Evolutionary conservation across 306 rosid species (phyloP).

Genomic region (Carpinus fangiana): DNA sequence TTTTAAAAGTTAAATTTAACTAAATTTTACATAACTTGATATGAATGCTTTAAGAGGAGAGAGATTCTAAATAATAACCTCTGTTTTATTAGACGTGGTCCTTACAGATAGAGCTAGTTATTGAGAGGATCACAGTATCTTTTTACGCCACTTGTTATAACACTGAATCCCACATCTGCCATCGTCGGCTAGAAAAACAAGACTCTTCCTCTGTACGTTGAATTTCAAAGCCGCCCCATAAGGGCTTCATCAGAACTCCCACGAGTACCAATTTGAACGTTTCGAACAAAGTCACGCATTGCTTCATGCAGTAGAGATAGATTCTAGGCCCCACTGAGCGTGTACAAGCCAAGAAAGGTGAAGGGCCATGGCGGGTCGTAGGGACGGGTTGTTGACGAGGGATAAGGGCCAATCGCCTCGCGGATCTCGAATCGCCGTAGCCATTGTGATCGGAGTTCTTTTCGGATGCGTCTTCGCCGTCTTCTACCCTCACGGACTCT

Average conservation of each 20-base stretch:
- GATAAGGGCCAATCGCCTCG: constrained; percentile 55
- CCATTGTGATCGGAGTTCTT: constrained; percentile 57
- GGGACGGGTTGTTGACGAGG: constrained; percentile 51
- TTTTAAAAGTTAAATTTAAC: too few species aligned
- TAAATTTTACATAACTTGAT: too few species aligned
- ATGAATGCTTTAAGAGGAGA: too few species aligned
- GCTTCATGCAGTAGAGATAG: background rate
- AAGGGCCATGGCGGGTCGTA: constrained; percentile 65
- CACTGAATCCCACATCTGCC: too few species aligned
- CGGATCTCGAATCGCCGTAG: constrained; percentile 50
- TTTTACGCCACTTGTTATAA: too few species aligned
- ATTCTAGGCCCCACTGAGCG: background rate
- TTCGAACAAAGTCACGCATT: background rate
- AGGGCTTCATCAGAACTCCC: background rate
- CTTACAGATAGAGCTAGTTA: too few species aligned
- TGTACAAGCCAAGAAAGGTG: background rate
- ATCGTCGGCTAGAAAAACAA: too few species aligned
- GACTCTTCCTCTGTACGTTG: background rate
- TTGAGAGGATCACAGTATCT: too few species aligned
- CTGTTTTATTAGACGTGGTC: too few species aligned
- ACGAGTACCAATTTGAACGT: background rate
- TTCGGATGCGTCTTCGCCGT: constrained; percentile 66
- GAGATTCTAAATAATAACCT: too few species aligned
- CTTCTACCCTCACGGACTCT: constrained; percentile 51
- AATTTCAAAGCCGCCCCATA: background rate